These are phyloP conservation scores for Diaporthe amygdali DNA, from an alignment of 2,329 filamentous ascomycete species.

Conservation along the genomic window DNA sequence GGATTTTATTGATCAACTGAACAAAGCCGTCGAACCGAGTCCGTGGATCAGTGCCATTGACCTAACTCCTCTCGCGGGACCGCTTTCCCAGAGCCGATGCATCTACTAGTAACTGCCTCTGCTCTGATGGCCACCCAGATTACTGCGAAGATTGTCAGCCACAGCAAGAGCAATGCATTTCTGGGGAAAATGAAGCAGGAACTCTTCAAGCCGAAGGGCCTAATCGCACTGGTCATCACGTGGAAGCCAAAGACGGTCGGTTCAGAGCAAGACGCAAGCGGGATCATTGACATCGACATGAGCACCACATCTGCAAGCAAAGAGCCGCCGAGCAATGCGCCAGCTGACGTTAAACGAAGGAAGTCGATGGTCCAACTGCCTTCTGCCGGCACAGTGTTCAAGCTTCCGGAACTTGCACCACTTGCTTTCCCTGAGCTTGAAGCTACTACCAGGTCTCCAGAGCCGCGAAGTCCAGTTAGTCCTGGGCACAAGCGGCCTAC, in stretches of 20 bases:
- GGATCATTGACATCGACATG: slow-evolving; percentile 38
- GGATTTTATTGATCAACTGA: slow-evolving; percentile 52
- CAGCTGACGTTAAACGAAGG: slow-evolving; percentile 20
- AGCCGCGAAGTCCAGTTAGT: not conserved
- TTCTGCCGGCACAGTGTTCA: slow-evolving; percentile 43
- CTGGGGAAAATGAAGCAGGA: slow-evolving; percentile 60
- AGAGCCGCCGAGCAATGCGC: slow-evolving; percentile 26
- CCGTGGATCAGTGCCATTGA: slow-evolving; percentile 46
- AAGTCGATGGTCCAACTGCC: slow-evolving; percentile 37
- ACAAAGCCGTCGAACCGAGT: slow-evolving; percentile 42
- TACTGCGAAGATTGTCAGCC: slow-evolving; percentile 44
- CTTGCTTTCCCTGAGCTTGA: slow-evolving; percentile 54
- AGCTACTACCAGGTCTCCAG: not conserved
- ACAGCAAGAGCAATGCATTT: slow-evolving; percentile 54
- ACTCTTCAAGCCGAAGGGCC: slow-evolving; percentile 61
- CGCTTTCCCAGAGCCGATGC: slow-evolving; percentile 44
- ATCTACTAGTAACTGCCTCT: slow-evolving; percentile 47
- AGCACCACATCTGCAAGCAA: slow-evolving; percentile 36
- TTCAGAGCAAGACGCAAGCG: slow-evolving; percentile 29
- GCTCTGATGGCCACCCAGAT: slow-evolving; percentile 47
- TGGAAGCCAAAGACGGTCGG: slow-evolving; percentile 46
- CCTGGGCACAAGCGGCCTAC: not conserved
- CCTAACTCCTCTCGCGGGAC: slow-evolving; percentile 42
- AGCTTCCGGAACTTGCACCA: slow-evolving; percentile 50
- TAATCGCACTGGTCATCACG: slow-evolving; percentile 56